Base-by-base conservation (phyloP, 1,284 basidiomycete species). In the Rhodotorula sp. region DNA sequence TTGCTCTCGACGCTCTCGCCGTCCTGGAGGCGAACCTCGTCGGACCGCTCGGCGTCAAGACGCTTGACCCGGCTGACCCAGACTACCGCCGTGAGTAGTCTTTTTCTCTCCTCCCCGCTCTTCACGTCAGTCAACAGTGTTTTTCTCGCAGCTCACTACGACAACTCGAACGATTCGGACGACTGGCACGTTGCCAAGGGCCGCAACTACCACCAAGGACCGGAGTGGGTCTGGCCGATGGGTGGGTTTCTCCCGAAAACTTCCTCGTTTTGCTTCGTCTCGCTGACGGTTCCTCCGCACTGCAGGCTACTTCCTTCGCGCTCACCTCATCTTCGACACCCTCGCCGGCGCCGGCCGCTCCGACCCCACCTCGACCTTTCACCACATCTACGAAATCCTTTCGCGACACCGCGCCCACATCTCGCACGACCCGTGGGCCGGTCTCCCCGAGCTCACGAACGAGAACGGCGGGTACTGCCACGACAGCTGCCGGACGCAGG, bases 31-130 rank as follows among this genome's bases (percentile, higher is more conserved):
- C 88, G 75, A 83, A 88, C 47, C 82, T 97, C 34, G 86, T 90
- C 24, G 87, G 87, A 2, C 94, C 94, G 9, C 83, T 97, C 68
- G 94, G 94, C 2, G 94, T 96, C 91, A 94, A 89, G 84, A 97
- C 94, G 0, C 83, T 97, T 67, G 94, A 97, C 79, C 87, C 92
- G 8, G 79, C 76, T 44, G 94, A 97, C 78, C 80, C 87, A 76
- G 91, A 94, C 75, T 97, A 96, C 81, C 86, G 78, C 27, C 68
- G 73, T 64, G 57, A 39, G 64, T 59, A 5, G 2, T 1, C 30
- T 27, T 34, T 19, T 6, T 13, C 13, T 13, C 13, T 39, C 32
- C 52, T 46, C 24, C 20, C 34, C 24, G 11, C n/a, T n/a, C n/a
- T 30, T 44, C 9, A 17, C 32, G 44, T 67, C 53, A 64, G 27